Conservation (phyloP, 2,329 filamentous ascomycete species). For the Macrophomina pseudophaseolina region DNA sequence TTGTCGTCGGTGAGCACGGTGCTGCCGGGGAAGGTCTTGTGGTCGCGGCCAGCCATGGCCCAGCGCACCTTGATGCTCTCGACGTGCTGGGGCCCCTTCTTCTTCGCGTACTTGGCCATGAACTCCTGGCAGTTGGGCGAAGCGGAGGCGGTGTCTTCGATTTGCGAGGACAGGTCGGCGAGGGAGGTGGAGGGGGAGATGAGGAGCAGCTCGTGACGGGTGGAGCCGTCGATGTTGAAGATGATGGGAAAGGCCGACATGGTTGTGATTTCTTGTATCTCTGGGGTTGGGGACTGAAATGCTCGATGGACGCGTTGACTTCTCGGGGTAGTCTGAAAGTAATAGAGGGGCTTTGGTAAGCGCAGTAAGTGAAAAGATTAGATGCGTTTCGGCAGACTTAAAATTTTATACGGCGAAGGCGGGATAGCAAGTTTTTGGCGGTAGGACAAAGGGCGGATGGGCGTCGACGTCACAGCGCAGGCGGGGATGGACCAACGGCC, state of each 20-base stretch:
- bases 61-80: conserved; percentile 41
- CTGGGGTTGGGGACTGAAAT: background rate
- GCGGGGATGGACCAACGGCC: background rate
- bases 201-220: conserved; percentile 40
- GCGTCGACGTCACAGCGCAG: conserved; percentile 17
- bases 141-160: conserved; percentile 27
- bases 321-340: background rate
- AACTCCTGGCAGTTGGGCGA: conserved; percentile 43
- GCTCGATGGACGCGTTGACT: background rate
- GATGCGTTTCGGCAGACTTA: background rate
- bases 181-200: conserved; percentile 26
- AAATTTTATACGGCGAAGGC: background rate
- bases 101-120: conserved; percentile 43
- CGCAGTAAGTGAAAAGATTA: background rate
- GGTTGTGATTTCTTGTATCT: background rate
- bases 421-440: conserved; percentile 14
- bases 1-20: conserved; percentile 44
- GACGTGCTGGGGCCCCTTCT: conserved; percentile 35
- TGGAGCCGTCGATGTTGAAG: conserved; percentile 42
- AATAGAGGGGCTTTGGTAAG: background rate
- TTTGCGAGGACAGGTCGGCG: conserved; percentile 26
- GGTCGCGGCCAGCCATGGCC: conserved; percentile 38
- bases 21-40: conserved; percentile 39
- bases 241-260: conserved; percentile 36
- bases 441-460: background rate